These are phyloP conservation scores for Setomelanomma holmii DNA, from an alignment of 2,329 filamentous ascomycete species.

Conservation along the genomic window DNA sequence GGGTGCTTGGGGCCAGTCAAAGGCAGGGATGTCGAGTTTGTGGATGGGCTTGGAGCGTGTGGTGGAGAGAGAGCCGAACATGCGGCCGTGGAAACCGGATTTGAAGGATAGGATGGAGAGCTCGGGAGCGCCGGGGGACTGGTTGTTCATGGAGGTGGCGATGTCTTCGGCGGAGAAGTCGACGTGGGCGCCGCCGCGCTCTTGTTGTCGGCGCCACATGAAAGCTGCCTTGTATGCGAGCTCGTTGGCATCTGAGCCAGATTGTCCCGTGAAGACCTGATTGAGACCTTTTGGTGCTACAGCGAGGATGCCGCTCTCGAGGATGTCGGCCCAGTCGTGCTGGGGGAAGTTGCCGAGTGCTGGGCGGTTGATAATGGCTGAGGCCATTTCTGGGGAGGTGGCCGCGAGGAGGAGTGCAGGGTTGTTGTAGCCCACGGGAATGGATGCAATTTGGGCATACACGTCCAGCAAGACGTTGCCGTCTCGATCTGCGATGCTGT, in stretches of 20 bases:
- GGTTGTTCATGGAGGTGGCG: constrained; percentile 77
- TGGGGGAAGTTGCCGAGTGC: constrained; percentile 91
- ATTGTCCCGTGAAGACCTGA: constrained; percentile 90
- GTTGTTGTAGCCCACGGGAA: constrained; percentile 93
- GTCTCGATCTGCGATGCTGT: constrained; percentile 69
- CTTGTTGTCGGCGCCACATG: constrained; percentile 84
- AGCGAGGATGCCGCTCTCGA: constrained; percentile 80
- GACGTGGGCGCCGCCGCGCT: constrained; percentile 78
- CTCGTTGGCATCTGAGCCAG: constrained; percentile 92
- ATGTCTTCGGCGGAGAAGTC: constrained; percentile 84
- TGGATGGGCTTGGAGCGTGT: constrained; percentile 93
- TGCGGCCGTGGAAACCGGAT: constrained; percentile 86
- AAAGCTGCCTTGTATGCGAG: constrained; percentile 95
- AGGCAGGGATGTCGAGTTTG: constrained; percentile 93
- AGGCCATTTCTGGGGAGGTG: constrained; percentile 78
- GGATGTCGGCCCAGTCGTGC: constrained; percentile 79
- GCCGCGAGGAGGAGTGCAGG: constrained; percentile 74
- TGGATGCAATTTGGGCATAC: constrained; percentile 91
- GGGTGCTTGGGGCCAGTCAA: constrained; percentile 91
- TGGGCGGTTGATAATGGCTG: constrained; percentile 83
- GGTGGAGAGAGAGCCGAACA: constrained; percentile 86
- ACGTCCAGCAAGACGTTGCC: constrained; percentile 77
- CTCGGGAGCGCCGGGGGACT: constrained; percentile 76
- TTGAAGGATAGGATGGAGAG: constrained; percentile 90
- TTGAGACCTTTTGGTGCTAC: constrained; percentile 83